Evolutionary conservation across 2,329 filamentous ascomycete species (phyloP).

Genomic region (Pseudogymnoascus sp.): DNA sequence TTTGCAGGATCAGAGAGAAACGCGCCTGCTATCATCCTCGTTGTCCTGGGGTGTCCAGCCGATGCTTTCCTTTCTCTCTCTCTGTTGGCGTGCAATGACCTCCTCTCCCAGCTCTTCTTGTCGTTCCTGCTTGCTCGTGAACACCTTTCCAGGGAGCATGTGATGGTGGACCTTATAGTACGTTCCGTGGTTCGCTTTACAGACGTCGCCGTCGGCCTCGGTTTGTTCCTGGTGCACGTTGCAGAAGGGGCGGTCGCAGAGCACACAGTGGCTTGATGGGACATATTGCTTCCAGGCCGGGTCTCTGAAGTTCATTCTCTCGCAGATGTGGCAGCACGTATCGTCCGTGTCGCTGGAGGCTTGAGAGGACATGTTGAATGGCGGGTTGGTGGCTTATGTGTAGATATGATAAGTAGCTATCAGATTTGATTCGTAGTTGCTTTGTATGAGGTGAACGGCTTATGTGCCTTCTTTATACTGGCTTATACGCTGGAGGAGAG

Average conservation of each 20-base stretch:
- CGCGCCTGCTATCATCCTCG: background rate
- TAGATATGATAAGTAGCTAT: background rate
- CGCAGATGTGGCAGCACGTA: constrained; percentile 7
- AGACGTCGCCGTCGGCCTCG: background rate
- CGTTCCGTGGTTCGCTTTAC: constrained; percentile 3
- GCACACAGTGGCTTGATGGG: constrained; percentile 1
- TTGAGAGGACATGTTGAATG: background rate
- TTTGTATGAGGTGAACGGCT: background rate
- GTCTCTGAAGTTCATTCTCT: background rate
- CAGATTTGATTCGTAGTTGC: background rate
- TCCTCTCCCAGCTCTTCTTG: background rate
- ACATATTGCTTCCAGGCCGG: background rate
- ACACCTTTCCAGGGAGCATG: constrained; percentile 1
- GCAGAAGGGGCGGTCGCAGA: background rate
- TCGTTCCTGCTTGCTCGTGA: constrained; percentile 4
- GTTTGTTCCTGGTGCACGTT: background rate
- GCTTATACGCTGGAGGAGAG: background rate
- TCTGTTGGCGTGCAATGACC: background rate
- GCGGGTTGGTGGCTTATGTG: background rate
- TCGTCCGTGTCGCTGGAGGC: background rate
- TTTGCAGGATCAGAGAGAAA: background rate
- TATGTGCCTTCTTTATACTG: constrained; percentile 6
- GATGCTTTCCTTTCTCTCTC: constrained; percentile 1
- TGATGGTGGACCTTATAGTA: background rate
- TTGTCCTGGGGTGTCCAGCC: background rate